phyloP scores from a whole-genome alignment of 768 basidiomycete genomes.

The Phylloporus sp. region DNA sequence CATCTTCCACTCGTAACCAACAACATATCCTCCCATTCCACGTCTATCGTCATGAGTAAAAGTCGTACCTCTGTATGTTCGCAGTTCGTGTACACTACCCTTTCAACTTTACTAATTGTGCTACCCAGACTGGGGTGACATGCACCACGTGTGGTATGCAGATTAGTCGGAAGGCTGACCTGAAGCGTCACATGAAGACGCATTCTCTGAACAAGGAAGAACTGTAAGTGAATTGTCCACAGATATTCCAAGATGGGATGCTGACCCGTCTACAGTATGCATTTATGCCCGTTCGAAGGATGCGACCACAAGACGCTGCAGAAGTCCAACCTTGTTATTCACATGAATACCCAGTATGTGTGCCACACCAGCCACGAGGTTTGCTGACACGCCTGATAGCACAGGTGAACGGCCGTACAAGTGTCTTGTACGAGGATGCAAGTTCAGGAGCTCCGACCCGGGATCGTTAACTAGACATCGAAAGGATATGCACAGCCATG shows the following conservation, averaged over 20 bases:
- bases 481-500: constrained; percentile 13
- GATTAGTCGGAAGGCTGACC: constrained; percentile 24
- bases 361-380: neutral
- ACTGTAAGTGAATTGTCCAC: constrained; percentile 13
- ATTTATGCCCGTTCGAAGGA: constrained; percentile 16
- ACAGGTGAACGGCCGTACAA: constrained; percentile 1
- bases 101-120: neutral
- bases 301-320: constrained; percentile 26
- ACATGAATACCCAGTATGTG: constrained; percentile 32
- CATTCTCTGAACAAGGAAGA: constrained; percentile 24
- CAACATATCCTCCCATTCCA: too few relatives aligned
- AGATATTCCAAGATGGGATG: neutral
- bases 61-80: neutral
- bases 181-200: constrained; percentile 25
- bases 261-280: constrained; percentile 20
- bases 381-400: constrained; percentile 9
- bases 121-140: neutral
- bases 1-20: neutral
- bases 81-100: neutral
- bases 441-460: constrained; percentile 14
- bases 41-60: neutral
- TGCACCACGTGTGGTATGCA: constrained; percentile 15
- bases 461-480: constrained; percentile 24
- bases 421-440: constrained; percentile 21
- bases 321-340: constrained; percentile 23